phyloP scores from a whole-genome alignment of 495 filamentous ascomycete species.

The Bombardia bombarda region DNA sequence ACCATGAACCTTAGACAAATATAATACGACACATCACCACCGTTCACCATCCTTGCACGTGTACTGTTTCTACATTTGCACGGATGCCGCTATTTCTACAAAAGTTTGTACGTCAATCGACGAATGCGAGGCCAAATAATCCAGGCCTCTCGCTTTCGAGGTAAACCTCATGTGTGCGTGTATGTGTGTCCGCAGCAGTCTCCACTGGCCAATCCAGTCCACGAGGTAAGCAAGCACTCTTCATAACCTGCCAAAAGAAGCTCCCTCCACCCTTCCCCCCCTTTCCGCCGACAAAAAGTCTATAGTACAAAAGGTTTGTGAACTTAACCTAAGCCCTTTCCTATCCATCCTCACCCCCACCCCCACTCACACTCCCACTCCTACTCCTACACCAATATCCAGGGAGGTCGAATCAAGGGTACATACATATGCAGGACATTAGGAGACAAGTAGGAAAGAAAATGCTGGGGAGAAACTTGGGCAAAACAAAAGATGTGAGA shows the following conservation, averaged over 20 bases:
- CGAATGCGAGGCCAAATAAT: too few relatives aligned
- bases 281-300: slow-evolving; percentile 7
- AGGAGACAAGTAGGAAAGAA: slow-evolving; percentile 1
- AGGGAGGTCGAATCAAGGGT: not conserved
- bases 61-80: too few relatives aligned
- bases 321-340: not conserved
- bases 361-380: slow-evolving; percentile 1
- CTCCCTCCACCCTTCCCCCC: too few relatives aligned
- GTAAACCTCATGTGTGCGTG: not conserved
- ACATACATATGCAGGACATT: not conserved
- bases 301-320: slow-evolving; percentile 13
- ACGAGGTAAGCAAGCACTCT: not conserved
- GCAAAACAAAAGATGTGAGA: not conserved
- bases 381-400: not conserved
- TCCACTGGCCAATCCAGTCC: not conserved
- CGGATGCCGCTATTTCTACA: too few relatives aligned
- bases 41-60: too few relatives aligned
- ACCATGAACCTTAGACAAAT: too few relatives aligned
- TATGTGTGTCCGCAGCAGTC: not conserved
- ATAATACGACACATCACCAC: too few relatives aligned
- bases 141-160: too few relatives aligned
- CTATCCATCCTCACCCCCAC: not conserved
- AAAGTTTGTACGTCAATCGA: too few relatives aligned
- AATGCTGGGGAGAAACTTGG: not conserved
- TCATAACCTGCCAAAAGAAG: not conserved